These are phyloP conservation scores for Lablab purpureus DNA, from an alignment of 306 rosid species.

Conservation along the genomic window DNA sequence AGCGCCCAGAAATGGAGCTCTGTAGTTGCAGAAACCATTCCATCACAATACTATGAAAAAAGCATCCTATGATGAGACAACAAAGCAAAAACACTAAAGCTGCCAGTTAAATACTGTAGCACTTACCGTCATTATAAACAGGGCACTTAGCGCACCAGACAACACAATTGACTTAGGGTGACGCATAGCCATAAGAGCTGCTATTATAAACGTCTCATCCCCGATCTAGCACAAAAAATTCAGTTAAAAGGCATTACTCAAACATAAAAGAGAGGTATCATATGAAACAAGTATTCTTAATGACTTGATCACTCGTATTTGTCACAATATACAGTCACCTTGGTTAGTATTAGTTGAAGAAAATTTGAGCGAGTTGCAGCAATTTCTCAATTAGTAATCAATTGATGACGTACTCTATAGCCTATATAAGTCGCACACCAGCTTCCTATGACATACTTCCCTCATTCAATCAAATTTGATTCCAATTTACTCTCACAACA, in stretches of 20 bases:
- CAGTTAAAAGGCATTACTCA: constrained; percentile 40
- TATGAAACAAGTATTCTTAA: constrained; percentile 32
- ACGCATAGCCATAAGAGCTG: constrained; percentile 99
- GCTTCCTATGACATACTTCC: neutral
- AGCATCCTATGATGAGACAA: constrained; percentile 34
- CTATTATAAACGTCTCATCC: constrained; percentile 98
- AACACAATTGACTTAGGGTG: constrained; percentile 96
- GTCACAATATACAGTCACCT: neutral
- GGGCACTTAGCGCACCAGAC: constrained; percentile 91
- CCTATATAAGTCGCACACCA: constrained; percentile 5
- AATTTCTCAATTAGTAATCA: constrained; percentile 11
- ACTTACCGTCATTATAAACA: constrained; percentile 93
- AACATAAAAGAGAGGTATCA: constrained; percentile 27
- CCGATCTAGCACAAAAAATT: constrained; percentile 77
- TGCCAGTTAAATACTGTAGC: neutral
- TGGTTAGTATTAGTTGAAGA: neutral
- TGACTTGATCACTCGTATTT: constrained; percentile 19
- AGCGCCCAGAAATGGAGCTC: constrained; percentile 39
- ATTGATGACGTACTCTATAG: neutral
- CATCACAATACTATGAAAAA: constrained; percentile 36
- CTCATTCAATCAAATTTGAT: constrained; percentile 9
- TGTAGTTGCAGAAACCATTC: constrained; percentile 43
- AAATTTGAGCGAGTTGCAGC: neutral
- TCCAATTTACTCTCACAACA: neutral
- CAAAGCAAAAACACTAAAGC: constrained; percentile 15